Evolutionary conservation across 129 eudicot species (phyloP).

Genomic region (Artemisia annua): DNA sequence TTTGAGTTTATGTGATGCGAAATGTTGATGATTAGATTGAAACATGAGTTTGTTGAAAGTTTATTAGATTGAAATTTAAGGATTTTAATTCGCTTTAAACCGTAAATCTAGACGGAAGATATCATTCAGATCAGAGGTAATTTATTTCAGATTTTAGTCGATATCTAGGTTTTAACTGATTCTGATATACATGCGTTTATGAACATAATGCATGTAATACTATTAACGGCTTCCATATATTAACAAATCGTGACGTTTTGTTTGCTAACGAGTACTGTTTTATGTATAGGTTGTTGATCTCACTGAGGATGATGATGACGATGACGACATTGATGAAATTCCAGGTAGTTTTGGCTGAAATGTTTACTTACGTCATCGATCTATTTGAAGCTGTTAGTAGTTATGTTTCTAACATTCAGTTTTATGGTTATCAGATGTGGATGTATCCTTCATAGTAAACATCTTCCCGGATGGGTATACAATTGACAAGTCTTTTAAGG

Average conservation of each 20-base stretch:
- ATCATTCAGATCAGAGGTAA: too few species aligned
- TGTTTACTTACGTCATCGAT: constrained; percentile 4
- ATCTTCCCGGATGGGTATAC: constrained; percentile 37
- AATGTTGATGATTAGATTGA: too few species aligned
- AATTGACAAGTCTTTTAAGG: constrained; percentile 34
- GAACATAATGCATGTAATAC: not conserved
- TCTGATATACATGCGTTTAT: too few species aligned
- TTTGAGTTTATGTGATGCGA: too few species aligned
- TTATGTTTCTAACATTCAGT: not conserved
- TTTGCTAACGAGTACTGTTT: constrained; percentile 5
- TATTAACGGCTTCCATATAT: not conserved
- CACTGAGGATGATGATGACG: constrained; percentile 23
- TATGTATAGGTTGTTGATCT: constrained; percentile 39
- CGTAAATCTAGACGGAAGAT: too few species aligned
- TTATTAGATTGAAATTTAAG: too few species aligned
- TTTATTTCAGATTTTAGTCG: too few species aligned
- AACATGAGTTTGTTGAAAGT: too few species aligned
- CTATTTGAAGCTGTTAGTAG: not conserved
- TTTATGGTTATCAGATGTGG: constrained; percentile 43
- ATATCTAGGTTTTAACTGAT: too few species aligned
- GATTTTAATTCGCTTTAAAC: too few species aligned
- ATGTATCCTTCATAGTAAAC: constrained; percentile 40
- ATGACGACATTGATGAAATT: constrained; percentile 22
- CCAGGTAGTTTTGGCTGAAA: constrained; percentile 37
- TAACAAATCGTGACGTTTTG: not conserved